Conservation (phyloP, 225 moss, liverwort and hornwort genomes). For the Pseudisothecium myosuroides region DNA sequence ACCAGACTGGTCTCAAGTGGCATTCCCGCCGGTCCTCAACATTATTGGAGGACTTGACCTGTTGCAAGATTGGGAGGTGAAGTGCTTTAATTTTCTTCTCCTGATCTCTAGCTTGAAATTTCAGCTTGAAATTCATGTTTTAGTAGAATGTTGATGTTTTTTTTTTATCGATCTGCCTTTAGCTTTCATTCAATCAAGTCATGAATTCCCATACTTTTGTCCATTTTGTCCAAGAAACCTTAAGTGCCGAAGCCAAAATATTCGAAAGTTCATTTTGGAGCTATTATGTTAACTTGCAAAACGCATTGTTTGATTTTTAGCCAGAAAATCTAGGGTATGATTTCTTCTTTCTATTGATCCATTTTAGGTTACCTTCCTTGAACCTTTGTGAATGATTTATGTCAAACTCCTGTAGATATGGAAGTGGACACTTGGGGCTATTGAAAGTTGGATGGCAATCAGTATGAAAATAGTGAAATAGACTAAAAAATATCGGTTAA, state of each 20-base stretch:
- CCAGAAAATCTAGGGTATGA: neutral
- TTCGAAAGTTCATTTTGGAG: neutral
- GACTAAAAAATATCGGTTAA: neutral
- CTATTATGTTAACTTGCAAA: neutral
- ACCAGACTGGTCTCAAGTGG: conserved; percentile 21
- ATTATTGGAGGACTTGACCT: conserved; percentile 52
- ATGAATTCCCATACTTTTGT: no score
- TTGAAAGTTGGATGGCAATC: neutral
- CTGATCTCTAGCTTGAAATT: neutral
- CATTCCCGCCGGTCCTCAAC: conserved; percentile 56
- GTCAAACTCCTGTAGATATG: neutral
- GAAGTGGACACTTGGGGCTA: neutral
- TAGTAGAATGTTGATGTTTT: neutral
- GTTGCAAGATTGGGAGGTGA: conserved; percentile 59
- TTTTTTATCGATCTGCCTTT: neutral
- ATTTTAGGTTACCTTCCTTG: neutral
- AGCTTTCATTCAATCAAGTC: neutral
- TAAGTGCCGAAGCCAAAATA: neutral
- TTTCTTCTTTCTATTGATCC: neutral
- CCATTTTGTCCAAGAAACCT: no score
- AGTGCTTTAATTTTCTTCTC: neutral
- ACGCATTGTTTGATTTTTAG: neutral
- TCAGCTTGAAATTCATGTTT: neutral
- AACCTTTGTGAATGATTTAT: neutral
- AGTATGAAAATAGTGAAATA: neutral